Evolutionary conservation across 495 filamentous ascomycete genomes (phyloP), one percentile per base, ranked within the genome.

Genomic region (Aspergillus steynii): DNA sequence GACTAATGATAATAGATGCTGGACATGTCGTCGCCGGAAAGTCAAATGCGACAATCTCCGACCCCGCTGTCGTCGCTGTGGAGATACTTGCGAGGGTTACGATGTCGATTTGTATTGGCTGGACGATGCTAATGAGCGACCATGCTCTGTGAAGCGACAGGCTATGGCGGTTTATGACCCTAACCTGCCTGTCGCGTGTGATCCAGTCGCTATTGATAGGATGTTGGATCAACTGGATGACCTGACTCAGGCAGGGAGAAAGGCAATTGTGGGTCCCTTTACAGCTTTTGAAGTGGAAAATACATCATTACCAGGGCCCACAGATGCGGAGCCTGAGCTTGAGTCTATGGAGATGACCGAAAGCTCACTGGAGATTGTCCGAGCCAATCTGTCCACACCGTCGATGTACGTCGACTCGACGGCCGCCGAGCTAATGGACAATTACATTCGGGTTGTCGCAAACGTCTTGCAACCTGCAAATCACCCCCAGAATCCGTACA

Each of bases 31-130:
- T 20, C 50, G 50, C 37, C 50, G 58, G 34, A 60, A 60, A 10
- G 50, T 60, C 20, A 60, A 60, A 31, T 60, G 58, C 58, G 58
- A 60, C 26, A 60, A 60, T 26, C 25, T 10, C 14, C 58, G 58
- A n/a, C 58, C 58, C 8, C 26, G 27, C 8, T 60, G 58, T 48
- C 34, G 34, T 54, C 58, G 58, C 10, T 60, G 58, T 15, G 58
- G 58, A 25, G 58, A 59, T 31, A 25, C n/a, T n/a, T 60, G 58
- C 51, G 58, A 53, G 50, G 58, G 58, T 25, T 60, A 60, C 25
- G 20, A 60, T 54, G 28, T 60, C 6, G 50, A 53, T 47, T 42
- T 60, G 5, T 60, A 60, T 28, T 60, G 58, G 58, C 28, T 60
- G 3, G 20, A 34, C 34, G 32, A 31, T 5, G 29, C 3, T 4